Conservation (phyloP, 2,329 filamentous ascomycete species). For the Triangularia setosa region DNA sequence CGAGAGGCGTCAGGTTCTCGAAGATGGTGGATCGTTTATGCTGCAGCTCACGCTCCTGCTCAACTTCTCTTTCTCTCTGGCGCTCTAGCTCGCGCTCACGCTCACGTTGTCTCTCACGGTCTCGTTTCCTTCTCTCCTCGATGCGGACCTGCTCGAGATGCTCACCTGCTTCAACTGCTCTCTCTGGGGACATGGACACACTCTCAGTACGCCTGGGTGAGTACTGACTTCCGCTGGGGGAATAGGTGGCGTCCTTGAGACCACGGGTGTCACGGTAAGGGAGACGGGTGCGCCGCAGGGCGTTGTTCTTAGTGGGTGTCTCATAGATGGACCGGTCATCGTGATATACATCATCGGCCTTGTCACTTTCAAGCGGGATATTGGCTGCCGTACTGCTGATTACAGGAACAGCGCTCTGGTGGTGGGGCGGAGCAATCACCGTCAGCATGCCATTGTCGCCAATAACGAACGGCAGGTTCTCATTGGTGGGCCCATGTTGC, state of each 20-base stretch:
- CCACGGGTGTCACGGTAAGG: slow-evolving; percentile 37
- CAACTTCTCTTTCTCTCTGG: slow-evolving; percentile 16
- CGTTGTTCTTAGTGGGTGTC: slow-evolving; percentile 26
- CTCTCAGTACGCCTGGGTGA: slow-evolving; percentile 18
- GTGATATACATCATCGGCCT: slow-evolving; percentile 25
- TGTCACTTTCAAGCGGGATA: slow-evolving; percentile 23
- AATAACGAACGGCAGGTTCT: slow-evolving; percentile 31
- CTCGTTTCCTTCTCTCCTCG: slow-evolving; percentile 24
- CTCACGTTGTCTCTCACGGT: slow-evolving; percentile 22
- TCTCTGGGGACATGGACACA: slow-evolving; percentile 24
- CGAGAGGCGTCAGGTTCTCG: slow-evolving; percentile 26
- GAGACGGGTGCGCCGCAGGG: slow-evolving; percentile 34
- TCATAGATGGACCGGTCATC: slow-evolving; percentile 27
- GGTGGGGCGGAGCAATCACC: slow-evolving; percentile 26
- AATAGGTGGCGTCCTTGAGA: slow-evolving; percentile 25
- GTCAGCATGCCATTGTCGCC: slow-evolving; percentile 38
- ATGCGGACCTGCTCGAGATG: slow-evolving; percentile 23
- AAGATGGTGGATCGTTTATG: slow-evolving; percentile 29
- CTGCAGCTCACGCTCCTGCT: slow-evolving; percentile 25
- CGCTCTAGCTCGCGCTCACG: slow-evolving; percentile 19
- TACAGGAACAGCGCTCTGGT: slow-evolving; percentile 12
- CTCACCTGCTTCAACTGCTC: slow-evolving; percentile 15
- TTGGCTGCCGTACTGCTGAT: slow-evolving; percentile 23
- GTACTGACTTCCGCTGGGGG: slow-evolving; percentile 11
- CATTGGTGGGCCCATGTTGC: slow-evolving; percentile 18